Evolutionary conservation across 352 stramenopile species (phyloP).

Genomic region (Pythium biforme): DNA sequence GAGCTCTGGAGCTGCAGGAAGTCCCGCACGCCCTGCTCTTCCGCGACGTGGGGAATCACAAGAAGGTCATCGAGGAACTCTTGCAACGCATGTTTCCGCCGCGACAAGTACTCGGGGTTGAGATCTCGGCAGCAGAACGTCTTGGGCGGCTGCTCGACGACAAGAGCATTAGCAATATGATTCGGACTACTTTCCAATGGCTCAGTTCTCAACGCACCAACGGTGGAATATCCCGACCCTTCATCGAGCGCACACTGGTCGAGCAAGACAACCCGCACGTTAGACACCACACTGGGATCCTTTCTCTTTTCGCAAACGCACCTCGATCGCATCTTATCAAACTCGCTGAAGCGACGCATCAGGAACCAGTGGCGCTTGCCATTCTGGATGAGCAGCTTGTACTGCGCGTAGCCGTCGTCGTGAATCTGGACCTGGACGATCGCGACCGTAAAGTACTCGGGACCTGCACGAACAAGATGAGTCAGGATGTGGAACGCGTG

Average conservation of each 20-base stretch:
- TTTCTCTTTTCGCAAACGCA: slow-evolving; percentile 9
- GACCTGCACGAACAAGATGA: slow-evolving; percentile 30
- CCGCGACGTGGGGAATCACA: slow-evolving; percentile 56
- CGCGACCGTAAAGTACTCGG: slow-evolving; percentile 73
- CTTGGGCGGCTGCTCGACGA: slow-evolving; percentile 45
- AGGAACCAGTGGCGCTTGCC: slow-evolving; percentile 67
- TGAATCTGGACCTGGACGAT: slow-evolving; percentile 55
- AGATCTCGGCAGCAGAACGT: slow-evolving; percentile 72
- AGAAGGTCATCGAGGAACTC: slow-evolving; percentile 62
- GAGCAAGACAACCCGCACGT: not conserved
- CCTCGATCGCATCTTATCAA: slow-evolving; percentile 52
- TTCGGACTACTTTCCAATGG: too few species aligned
- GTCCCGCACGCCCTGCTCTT: slow-evolving; percentile 51
- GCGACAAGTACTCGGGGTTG: slow-evolving; percentile 64
- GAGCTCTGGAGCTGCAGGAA: slow-evolving; percentile 65
- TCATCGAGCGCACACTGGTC: slow-evolving; percentile 41
- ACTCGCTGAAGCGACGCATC: slow-evolving; percentile 72
- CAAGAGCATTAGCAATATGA: not conserved
- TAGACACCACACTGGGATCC: not conserved
- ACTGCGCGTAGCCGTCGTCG: slow-evolving; percentile 51
- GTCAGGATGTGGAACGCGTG: not conserved
- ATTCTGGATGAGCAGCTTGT: slow-evolving; percentile 71
- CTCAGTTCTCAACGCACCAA: slow-evolving; percentile 26
- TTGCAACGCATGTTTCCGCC: slow-evolving; percentile 50
- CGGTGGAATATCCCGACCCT: slow-evolving; percentile 39